These are phyloP conservation scores for Diospyros kaki DNA, from an alignment of 148 eudicot genomes.

Conservation along the genomic window DNA sequence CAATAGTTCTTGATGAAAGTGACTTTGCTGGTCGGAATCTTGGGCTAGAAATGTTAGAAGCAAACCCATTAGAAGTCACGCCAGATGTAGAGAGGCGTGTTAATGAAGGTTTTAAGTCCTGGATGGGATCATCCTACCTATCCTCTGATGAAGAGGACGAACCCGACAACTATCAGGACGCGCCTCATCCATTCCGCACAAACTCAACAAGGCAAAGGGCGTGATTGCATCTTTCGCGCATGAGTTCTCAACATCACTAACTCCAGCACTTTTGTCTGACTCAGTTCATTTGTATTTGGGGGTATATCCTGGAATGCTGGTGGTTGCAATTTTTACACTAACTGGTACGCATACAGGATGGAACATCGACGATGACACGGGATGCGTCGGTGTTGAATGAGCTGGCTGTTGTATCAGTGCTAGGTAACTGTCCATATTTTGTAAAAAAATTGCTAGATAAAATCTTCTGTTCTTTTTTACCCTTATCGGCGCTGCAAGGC, in stretches of 20 bases:
- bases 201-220: conserved; percentile 35
- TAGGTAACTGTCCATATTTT: neutral
- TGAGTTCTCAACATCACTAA: neutral
- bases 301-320: neutral
- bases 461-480: no score
- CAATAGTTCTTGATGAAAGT: conserved; percentile 53
- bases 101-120: conserved; percentile 76
- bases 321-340: neutral
- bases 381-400: neutral
- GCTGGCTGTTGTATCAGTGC: conserved; percentile 7
- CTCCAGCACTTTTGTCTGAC: neutral
- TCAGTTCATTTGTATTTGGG: neutral
- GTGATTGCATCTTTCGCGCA: conserved; percentile 15
- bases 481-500: no score
- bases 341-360: neutral
- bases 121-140: conserved; percentile 88
- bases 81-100: conserved; percentile 91
- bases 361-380: neutral
- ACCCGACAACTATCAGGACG: conserved; percentile 50
- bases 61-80: conserved; percentile 51
- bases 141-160: conserved; percentile 95
- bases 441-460: neutral
- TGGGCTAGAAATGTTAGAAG: conserved; percentile 85
- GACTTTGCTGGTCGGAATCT: conserved; percentile 47
- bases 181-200: conserved; percentile 22